These are phyloP conservation scores for Globisporangium cederbergense DNA, from an alignment of 352 stramenopile species.

Conservation along the genomic window DNA sequence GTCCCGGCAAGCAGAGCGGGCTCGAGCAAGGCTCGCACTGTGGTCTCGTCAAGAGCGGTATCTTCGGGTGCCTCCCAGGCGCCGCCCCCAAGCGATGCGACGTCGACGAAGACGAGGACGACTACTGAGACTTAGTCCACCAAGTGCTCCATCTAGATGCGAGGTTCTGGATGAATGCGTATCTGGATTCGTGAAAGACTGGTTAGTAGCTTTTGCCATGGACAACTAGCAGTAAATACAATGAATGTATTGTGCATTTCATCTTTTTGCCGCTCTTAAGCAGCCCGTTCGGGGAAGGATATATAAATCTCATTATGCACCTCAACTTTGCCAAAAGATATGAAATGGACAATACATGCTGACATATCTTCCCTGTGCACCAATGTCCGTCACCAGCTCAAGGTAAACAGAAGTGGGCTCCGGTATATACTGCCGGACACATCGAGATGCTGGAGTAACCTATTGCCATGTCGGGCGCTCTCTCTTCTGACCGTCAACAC, in stretches of 20 bases:
- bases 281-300: too few species aligned
- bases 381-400: too few species aligned
- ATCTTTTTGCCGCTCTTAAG: too few species aligned
- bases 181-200: not conserved
- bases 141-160: not conserved
- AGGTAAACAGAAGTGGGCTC: too few species aligned
- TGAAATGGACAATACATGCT: too few species aligned
- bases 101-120: not conserved
- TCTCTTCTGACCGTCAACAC: too few species aligned
- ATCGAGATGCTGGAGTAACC: too few species aligned
- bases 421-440: too few species aligned
- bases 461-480: too few species aligned
- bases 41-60: slow-evolving; percentile 3
- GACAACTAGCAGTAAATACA: not conserved
- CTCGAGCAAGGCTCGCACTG: slow-evolving; percentile 10
- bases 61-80: slow-evolving; percentile 10
- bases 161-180: not conserved
- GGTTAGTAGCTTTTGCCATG: not conserved
- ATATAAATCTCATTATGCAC: too few species aligned
- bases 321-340: too few species aligned
- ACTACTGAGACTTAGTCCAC: not conserved
- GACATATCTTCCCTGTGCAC: too few species aligned
- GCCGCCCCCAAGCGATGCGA: slow-evolving; percentile 1
- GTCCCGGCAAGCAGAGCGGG: slow-evolving; percentile 5
- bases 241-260: not conserved